Percentiles rank a stretch among this genome's conserved stretches.
phyloP scores from a whole-genome alignment of 495 filamentous ascomycete genomes.

The Trichoderma virens region DNA sequence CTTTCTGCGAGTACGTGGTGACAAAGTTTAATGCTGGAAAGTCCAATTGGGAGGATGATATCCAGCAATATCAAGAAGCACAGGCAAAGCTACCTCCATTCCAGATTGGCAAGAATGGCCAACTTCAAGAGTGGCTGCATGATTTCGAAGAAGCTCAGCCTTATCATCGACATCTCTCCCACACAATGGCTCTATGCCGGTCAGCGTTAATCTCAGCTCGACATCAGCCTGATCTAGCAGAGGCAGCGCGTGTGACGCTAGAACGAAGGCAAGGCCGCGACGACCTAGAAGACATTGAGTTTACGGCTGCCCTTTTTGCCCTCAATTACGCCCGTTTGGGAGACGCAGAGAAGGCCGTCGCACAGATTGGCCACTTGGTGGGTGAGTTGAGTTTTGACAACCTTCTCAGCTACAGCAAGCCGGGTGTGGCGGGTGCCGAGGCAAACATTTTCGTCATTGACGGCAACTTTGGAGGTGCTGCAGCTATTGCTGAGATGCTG shows the following conservation, averaged over 20 bases:
- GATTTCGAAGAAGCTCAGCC: constrained; percentile 37
- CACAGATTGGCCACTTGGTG: constrained; percentile 15
- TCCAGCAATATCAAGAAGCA: neutral
- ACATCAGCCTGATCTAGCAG: constrained; percentile 18
- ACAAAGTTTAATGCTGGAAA: constrained; percentile 5
- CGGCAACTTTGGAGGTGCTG: constrained; percentile 23
- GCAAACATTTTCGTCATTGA: constrained; percentile 23
- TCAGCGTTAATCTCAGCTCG: constrained; percentile 19
- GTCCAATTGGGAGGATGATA: neutral
- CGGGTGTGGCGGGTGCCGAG: constrained; percentile 15
- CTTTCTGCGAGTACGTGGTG: constrained; percentile 18
- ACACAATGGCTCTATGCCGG: constrained; percentile 34
- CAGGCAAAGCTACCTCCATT: constrained; percentile 29
- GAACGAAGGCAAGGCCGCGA: constrained; percentile 29
- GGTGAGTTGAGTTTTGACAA: constrained; percentile 16
- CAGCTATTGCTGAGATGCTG: constrained; percentile 23
- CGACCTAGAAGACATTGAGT: constrained; percentile 20
- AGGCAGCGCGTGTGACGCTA: constrained; percentile 32
- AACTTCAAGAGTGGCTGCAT: constrained; percentile 37
- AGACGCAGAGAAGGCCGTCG: constrained; percentile 9
- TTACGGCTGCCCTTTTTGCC: constrained; percentile 16
- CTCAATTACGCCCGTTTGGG: constrained; percentile 16
- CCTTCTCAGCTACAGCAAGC: constrained; percentile 16
- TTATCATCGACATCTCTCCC: constrained; percentile 39
- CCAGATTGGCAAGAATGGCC: constrained; percentile 31